Evolutionary conservation across 768 basidiomycete species (phyloP).

Genomic region (Termitomyces sp.): DNA sequence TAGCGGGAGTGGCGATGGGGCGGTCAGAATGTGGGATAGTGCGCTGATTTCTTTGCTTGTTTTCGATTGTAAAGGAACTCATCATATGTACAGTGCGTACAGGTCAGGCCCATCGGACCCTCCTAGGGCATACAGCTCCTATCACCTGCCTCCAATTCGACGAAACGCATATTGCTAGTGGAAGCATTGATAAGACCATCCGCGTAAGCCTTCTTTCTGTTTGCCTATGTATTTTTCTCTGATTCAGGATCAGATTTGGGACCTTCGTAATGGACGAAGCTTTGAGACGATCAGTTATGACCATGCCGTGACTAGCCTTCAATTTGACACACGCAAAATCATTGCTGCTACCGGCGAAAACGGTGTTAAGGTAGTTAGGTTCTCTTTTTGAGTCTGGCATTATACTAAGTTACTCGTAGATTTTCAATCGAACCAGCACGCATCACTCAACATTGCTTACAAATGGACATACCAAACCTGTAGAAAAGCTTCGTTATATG

Average conservation of each 20-base stretch:
- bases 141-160: conserved; percentile 96
- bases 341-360: conserved; percentile 92
- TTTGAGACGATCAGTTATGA: conserved; percentile 91
- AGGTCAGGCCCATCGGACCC: conserved; percentile 90
- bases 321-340: conserved; percentile 94
- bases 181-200: conserved; percentile 90
- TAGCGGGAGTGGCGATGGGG: conserved; percentile 95
- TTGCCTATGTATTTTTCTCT: background rate
- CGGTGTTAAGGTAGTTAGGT: conserved; percentile 67
- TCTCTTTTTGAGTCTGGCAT: background rate
- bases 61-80: background rate
- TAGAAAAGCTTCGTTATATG: conserved; percentile 89
- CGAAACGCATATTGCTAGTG: conserved; percentile 88
- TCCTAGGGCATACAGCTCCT: conserved; percentile 89
- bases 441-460: conserved; percentile 79
- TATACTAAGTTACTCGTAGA: conserved; percentile 33
- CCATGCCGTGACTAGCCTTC: conserved; percentile 82
- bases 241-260: conserved; percentile 77
- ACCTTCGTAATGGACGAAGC: conserved; percentile 83
- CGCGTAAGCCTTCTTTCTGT: conserved; percentile 46
- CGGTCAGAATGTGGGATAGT: conserved; percentile 99
- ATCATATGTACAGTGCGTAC: conserved; percentile 71
- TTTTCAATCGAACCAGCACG: conserved; percentile 92
- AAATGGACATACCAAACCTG: conserved; percentile 92
- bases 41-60: conserved; percentile 31